Percentiles rank a stretch among this genome's conserved stretches.
Conservation (phyloP, 345 rosid species). For the Eucalyptus camaldulensis region DNA sequence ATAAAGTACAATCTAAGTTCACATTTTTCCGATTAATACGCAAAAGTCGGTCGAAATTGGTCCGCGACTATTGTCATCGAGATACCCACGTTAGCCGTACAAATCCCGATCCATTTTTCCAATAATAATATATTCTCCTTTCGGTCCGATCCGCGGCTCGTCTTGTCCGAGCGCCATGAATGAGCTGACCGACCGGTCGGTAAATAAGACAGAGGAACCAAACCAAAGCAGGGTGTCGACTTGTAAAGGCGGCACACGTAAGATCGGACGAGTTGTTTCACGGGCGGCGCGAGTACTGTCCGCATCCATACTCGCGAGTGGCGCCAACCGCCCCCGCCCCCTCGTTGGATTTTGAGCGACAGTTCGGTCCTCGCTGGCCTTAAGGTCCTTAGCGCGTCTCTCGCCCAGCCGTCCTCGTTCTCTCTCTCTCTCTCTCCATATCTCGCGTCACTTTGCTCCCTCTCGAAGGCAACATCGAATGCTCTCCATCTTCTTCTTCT, state of each 20-base stretch:
- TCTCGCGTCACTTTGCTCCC: slow-evolving; percentile 36
- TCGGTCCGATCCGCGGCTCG: not conserved
- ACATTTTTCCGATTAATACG: not conserved
- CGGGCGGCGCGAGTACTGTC: not conserved
- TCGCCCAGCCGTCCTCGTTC: not conserved
- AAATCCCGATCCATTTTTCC: not conserved
- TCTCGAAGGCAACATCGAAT: slow-evolving; percentile 22
- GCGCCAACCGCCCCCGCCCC: not conserved
- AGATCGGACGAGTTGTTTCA: not conserved
- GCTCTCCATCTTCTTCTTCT: not conserved
- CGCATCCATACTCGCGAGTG: not conserved
- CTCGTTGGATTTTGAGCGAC: not conserved
- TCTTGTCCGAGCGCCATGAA: not conserved
- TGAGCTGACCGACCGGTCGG: not conserved
- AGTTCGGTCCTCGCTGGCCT: not conserved
- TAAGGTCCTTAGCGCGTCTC: not conserved
- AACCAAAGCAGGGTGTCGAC: not conserved
- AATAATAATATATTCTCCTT: not conserved
- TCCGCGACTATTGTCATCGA: not conserved
- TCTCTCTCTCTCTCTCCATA: not conserved
- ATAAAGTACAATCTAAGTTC: not conserved
- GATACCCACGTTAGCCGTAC: not conserved
- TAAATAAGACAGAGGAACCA: not conserved
- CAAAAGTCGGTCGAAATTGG: not conserved
- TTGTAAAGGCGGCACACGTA: not conserved